phyloP scores from a whole-genome alignment of 306 rosid genomes.

The Glycine tomentella region DNA sequence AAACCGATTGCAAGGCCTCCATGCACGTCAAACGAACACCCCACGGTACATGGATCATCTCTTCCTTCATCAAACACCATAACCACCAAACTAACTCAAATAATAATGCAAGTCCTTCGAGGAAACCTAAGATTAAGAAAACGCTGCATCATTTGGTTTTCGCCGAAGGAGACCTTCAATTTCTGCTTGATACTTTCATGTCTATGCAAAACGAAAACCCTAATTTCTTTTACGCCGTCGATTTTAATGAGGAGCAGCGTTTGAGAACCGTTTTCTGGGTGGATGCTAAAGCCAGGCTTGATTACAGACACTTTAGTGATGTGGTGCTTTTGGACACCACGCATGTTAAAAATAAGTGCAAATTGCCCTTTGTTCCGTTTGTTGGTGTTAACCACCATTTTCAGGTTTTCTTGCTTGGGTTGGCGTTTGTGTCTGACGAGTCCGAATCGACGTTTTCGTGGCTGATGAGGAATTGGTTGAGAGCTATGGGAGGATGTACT shows the following conservation, averaged over 20 bases:
- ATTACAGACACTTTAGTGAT: conserved; percentile 67
- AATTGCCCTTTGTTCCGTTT: conserved; percentile 72
- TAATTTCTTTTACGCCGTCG: conserved; percentile 67
- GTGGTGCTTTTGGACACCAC: conserved; percentile 75
- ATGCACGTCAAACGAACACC: conserved; percentile 84
- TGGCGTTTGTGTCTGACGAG: conserved; percentile 75
- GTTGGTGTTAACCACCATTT: conserved; percentile 83
- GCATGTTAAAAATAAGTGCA: conserved; percentile 66
- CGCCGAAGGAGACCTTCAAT: conserved; percentile 63
- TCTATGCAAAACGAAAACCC: conserved; percentile 71
- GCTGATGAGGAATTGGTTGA: conserved; percentile 74
- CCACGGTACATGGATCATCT: conserved; percentile 82
- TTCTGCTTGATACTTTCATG: conserved; percentile 61
- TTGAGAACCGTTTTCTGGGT: conserved; percentile 73
- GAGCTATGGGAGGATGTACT: conserved; percentile 73
- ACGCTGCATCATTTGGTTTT: conserved; percentile 54
- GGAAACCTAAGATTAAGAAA: neutral
- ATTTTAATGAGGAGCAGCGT: conserved; percentile 69
- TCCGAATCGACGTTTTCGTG: conserved; percentile 60
- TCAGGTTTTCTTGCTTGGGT: conserved; percentile 78
- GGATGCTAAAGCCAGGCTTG: conserved; percentile 81
- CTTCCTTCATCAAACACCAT: conserved; percentile 76
- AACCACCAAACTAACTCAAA: conserved; percentile 58
- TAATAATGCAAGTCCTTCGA: neutral
- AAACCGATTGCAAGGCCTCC: conserved; percentile 87